Percentiles rank a stretch among this genome's conserved stretches.
Evolutionary conservation across 2,329 filamentous ascomycete species (phyloP).

Genomic region (Venturia aucupariae): DNA sequence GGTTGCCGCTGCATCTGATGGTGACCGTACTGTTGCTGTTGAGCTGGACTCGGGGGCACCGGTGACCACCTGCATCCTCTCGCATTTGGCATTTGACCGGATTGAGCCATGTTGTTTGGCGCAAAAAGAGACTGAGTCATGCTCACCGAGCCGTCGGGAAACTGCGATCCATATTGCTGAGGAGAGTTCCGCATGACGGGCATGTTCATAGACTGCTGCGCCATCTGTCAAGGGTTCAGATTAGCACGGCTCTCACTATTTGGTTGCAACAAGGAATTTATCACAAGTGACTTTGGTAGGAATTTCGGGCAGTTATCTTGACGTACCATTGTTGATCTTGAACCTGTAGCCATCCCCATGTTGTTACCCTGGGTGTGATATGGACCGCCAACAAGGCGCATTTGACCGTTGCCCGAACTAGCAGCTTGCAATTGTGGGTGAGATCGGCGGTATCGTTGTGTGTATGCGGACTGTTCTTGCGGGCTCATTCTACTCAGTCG

Average conservation of each 20-base stretch:
- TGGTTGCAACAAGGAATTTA: background rate
- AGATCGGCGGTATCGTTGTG: background rate
- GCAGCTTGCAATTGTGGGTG: background rate
- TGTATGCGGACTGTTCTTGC: background rate
- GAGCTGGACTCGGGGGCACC: background rate
- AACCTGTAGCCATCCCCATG: background rate
- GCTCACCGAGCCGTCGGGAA: background rate
- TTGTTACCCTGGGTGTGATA: background rate
- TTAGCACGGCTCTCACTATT: background rate
- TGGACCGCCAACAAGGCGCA: background rate
- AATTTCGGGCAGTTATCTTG: background rate
- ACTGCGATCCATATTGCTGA: background rate
- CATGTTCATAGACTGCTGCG: background rate
- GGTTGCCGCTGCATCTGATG: background rate
- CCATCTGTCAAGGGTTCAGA: background rate
- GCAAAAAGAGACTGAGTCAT: background rate
- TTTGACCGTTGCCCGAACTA: background rate
- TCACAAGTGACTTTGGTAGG: background rate
- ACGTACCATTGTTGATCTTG: background rate
- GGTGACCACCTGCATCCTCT: too few relatives aligned
- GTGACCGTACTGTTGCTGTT: background rate
- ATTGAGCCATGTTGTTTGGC: background rate
- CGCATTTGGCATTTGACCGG: background rate
- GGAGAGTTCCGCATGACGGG: background rate
- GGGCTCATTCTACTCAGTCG: background rate